Evolutionary conservation across 116 monocot genomes (phyloP).

Genomic region (Thalassia testudinum): DNA sequence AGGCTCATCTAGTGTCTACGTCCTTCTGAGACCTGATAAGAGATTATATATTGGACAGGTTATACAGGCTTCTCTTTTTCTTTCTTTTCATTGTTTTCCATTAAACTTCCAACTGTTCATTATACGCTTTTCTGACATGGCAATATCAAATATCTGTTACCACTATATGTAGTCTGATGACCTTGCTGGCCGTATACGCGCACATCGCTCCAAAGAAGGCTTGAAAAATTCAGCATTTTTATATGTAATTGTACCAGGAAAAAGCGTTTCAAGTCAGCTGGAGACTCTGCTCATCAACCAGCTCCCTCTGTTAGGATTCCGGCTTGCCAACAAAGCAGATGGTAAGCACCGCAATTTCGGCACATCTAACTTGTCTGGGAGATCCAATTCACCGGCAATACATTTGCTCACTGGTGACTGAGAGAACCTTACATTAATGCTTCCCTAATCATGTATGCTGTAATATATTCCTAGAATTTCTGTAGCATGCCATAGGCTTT

Average conservation of each 20-base stretch:
- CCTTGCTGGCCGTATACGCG: constrained; percentile 52
- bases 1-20: constrained; percentile 66
- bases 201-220: constrained; percentile 67
- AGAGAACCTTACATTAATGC: too few species aligned
- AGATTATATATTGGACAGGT: constrained; percentile 95
- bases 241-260: constrained; percentile 75
- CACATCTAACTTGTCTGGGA: constrained; percentile 14
- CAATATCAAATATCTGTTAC: background rate
- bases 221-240: constrained; percentile 43
- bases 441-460: too few species aligned
- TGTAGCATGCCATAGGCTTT: too few species aligned
- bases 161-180: constrained; percentile 70
- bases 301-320: constrained; percentile 53
- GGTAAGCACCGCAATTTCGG: constrained; percentile 93
- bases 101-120: background rate
- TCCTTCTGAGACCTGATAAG: constrained; percentile 63
- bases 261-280: constrained; percentile 74
- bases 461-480: too few species aligned
- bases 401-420: too few species aligned
- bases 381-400: too few species aligned
- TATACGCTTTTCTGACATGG: background rate
- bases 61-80: background rate
- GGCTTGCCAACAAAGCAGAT: constrained; percentile 58
- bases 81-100: background rate
- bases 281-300: constrained; percentile 98